Evolutionary conservation across 352 stramenopile species (phyloP), one percentile per base, ranked within the genome.

Genomic region (Phytophthora meadii): DNA sequence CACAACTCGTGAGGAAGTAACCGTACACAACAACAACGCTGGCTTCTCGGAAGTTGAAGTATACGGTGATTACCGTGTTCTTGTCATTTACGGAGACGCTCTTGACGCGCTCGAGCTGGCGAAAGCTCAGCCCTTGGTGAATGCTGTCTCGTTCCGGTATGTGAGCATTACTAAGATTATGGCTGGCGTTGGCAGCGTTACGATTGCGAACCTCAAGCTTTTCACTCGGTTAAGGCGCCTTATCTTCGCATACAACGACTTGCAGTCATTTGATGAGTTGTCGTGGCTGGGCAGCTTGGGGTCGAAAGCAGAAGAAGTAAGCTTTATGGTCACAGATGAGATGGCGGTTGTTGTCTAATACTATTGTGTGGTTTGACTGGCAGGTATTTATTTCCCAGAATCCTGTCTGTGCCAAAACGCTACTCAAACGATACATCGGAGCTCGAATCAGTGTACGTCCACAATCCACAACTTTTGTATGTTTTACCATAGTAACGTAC

Each of bases 21-120:
- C 56, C 0, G 54, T 84, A 7, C 51, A 82, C 70, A 84, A 67
- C 39, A 89, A 85, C 62, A 79, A 81, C 40, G 64, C 74, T 2
- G 82, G 86, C 0, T 92, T 88, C 47, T 90, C 84, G 3, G 82
- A 93, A 46, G 73, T 94, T 46, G 84, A 94, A 46, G 77, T 94
- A 1, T 77, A 84, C 27, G 77, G 79, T 5, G 82, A 93, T n/a
- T 84, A 80, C 19, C 80, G 83, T 12, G 79, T 90, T 17, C 61
- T 94, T 3, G 72, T 77, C 24, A 77, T 94, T 24, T 90, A 92
- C 44, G 86, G 86, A 15, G 77, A 89, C 28, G 86, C 79, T 7
- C 63, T 94, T 1, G 82, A 89, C 3, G 79, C 67, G 6, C 79
- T 94, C 7, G 83, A 89, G 41, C 77, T 72, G 47, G 56, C 70